Percentiles rank a stretch among this genome's conserved stretches.
Evolutionary conservation across 495 filamentous ascomycete species (phyloP).

Genomic region (Friedmanniomyces simplex): DNA sequence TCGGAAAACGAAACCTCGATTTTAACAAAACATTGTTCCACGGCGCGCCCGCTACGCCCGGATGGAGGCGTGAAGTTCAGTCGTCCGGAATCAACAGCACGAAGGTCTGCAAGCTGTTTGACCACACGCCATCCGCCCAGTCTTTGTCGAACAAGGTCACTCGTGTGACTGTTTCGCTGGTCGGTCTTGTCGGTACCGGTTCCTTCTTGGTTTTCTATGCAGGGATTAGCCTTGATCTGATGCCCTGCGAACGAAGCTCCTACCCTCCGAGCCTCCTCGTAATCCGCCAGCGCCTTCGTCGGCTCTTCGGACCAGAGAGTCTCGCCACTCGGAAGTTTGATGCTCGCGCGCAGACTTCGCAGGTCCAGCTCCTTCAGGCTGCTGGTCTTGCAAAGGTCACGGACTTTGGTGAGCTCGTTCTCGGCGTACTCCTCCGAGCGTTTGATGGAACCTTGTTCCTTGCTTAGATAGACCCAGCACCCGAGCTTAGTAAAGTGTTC

Average conservation of each 20-base stretch:
- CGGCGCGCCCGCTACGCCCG: not conserved
- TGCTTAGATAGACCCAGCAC: not conserved
- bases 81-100: not conserved
- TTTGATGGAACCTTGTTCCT: not conserved
- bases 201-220: not conserved
- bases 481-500: not conserved
- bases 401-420: not conserved
- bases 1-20: not conserved
- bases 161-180: not conserved
- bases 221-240: not conserved
- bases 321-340: not conserved
- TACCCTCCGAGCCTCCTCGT: not conserved
- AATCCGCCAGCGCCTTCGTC: not conserved
- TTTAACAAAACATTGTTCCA: not conserved
- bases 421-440: not conserved
- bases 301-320: not conserved
- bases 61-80: not conserved
- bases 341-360: not conserved
- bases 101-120: not conserved
- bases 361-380: not conserved
- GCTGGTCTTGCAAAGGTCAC: not conserved
- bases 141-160: not conserved
- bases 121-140: not conserved
- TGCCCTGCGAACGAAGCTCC: not conserved
- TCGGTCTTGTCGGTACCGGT: not conserved